Evolutionary conservation across 75 land plant species (phyloP).

Genomic region (Pinus tabuliformis): DNA sequence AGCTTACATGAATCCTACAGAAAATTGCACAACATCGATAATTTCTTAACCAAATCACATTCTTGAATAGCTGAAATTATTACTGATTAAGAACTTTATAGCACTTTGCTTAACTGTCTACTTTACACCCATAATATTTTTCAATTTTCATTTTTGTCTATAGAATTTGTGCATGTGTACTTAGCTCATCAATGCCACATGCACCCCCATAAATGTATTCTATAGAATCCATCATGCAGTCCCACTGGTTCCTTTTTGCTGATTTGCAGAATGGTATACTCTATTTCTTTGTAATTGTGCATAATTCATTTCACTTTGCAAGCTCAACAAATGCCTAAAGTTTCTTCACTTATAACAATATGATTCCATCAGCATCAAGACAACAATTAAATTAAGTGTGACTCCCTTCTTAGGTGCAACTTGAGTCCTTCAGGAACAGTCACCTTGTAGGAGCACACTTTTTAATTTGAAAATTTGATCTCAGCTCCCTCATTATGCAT

Average conservation of each 20-base stretch:
- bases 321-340: background rate
- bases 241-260: too few relatives aligned
- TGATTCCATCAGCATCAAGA: background rate
- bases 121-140: background rate
- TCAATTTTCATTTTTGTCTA: background rate
- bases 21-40: background rate
- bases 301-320: background rate
- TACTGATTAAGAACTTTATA: background rate
- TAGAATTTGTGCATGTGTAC: background rate
- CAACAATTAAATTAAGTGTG: background rate
- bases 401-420: background rate
- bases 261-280: too few relatives aligned
- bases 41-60: background rate
- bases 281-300: background rate
- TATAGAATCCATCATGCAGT: too few relatives aligned
- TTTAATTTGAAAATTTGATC: background rate
- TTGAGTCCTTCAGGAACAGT: background rate
- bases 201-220: background rate
- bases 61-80: background rate
- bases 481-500: background rate
- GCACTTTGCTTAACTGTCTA: background rate
- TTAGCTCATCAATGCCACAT: background rate
- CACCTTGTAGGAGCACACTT: background rate
- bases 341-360: background rate
- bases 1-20: background rate